Evolutionary conservation across 2,329 filamentous ascomycete species (phyloP), one percentile per base, ranked within the genome.

Genomic region (Fusarium dimerum): DNA sequence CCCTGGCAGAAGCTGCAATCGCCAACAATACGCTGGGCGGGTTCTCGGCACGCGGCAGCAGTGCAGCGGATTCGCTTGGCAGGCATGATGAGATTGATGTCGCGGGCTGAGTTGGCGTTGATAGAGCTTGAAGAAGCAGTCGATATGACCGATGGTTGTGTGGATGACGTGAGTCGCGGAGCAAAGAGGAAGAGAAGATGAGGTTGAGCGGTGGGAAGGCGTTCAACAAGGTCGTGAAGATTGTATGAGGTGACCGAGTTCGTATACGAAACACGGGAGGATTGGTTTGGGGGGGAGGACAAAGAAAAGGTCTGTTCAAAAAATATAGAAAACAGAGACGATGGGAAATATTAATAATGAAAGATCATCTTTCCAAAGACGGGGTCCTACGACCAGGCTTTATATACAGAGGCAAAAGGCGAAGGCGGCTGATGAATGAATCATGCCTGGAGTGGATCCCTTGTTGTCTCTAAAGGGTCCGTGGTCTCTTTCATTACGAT

Each of bases 1-100:
- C 92, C 92, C 50, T 88, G 81, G 78, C 94, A 99, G 80, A 97
- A 97, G 56, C 86, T 88, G 76, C 94, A 99, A 78, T 97, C 93
- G 49, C 94, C 94, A 54, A 97, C 90, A 67, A 99, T 97, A 61
- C 90, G 88, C 74, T 97, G 92, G 15, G 92, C 92, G 30, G 84
- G 83, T 65, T 91, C 87, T 70, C 86, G 90, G 85, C 94, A 97
- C 64, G 92, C 87, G 75, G 93, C 92, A 78, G 90, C 92, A 60
- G 82, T 88, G 80, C 94, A 97, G 65, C 89, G 87, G 64, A 88
- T 85, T 81, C 89, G 91, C 77, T 88, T 90, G 57, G 86, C 81
- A 59, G 87, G 83, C 83, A 86, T 87, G 61, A 48, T 74, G 68
- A 59, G 43, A 50, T 54, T 51, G 50, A 17, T 47, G 51, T 44